phyloP scores from a whole-genome alignment of 345 rosid genomes.

The Streptanthus diversifolius region DNA sequence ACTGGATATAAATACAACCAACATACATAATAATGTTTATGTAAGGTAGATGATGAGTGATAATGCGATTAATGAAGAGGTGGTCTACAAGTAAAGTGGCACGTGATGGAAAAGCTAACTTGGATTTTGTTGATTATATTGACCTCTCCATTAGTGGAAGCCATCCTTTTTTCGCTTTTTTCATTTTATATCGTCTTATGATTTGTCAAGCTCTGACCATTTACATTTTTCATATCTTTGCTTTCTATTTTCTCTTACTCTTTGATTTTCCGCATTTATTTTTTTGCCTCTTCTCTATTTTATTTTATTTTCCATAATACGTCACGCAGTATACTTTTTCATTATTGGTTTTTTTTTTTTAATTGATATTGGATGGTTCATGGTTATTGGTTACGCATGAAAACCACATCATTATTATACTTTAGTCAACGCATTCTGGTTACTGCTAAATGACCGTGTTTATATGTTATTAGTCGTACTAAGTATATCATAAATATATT shows the following conservation, averaged over 20 bases:
- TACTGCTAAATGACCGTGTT: not conserved
- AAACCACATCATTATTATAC: not conserved
- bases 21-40: not conserved
- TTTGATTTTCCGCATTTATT: not conserved
- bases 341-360: not conserved
- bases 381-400: constrained; percentile 25
- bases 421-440: constrained; percentile 2
- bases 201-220: constrained; percentile 23
- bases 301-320: constrained; percentile 2
- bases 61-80: constrained; percentile 31
- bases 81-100: constrained; percentile 35
- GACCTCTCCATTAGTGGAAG: constrained; percentile 23
- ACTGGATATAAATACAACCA: not conserved
- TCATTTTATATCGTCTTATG: not conserved
- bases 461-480: not conserved
- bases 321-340: constrained; percentile 26
- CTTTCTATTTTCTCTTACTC: constrained; percentile 16
- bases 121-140: constrained; percentile 27
- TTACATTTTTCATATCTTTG: not conserved
- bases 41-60: constrained; percentile 16
- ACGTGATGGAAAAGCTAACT: constrained; percentile 24
- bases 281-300: not conserved
- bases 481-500: not conserved
- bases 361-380: constrained; percentile 2
- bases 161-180: constrained; percentile 22